Evolutionary conservation across 768 basidiomycete genomes (phyloP).

Genomic region (Royoungia palumana): DNA sequence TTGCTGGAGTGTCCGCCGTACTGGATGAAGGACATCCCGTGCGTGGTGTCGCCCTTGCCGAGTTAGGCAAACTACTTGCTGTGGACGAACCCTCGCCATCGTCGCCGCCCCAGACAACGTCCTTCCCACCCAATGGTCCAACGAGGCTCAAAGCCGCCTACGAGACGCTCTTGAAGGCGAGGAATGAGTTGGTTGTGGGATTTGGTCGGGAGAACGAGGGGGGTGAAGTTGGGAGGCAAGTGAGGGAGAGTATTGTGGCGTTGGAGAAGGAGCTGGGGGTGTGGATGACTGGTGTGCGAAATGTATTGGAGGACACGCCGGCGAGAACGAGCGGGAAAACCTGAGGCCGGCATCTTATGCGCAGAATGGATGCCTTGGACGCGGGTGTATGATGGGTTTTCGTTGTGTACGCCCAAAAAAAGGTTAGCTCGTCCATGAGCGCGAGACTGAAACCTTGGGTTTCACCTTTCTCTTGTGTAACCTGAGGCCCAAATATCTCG

Average conservation of each 20-base stretch:
- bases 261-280: conserved; percentile 71
- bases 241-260: conserved; percentile 55
- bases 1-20: conserved; percentile 50
- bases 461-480: no score
- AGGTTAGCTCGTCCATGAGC: no score
- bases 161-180: conserved; percentile 60
- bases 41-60: conserved; percentile 68
- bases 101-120: conserved; percentile 10
- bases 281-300: conserved; percentile 62
- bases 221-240: conserved; percentile 63
- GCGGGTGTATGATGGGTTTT: no score
- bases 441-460: no score
- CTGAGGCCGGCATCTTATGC: not conserved
- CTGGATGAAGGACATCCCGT: conserved; percentile 72
- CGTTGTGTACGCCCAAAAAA: no score
- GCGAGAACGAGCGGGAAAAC: not conserved
- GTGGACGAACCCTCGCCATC: conserved; percentile 67
- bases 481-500: no score
- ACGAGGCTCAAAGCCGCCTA: conserved; percentile 60
- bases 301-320: conserved; percentile 46
- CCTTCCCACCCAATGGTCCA: conserved; percentile 68
- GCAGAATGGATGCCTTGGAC: not conserved
- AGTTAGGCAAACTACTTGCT: conserved; percentile 76
- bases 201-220: conserved; percentile 72
- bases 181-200: conserved; percentile 59